Evolutionary conservation across 768 basidiomycete genomes (phyloP), one percentile per base, ranked within the genome.

Genomic region (Naematelia encephala): DNA sequence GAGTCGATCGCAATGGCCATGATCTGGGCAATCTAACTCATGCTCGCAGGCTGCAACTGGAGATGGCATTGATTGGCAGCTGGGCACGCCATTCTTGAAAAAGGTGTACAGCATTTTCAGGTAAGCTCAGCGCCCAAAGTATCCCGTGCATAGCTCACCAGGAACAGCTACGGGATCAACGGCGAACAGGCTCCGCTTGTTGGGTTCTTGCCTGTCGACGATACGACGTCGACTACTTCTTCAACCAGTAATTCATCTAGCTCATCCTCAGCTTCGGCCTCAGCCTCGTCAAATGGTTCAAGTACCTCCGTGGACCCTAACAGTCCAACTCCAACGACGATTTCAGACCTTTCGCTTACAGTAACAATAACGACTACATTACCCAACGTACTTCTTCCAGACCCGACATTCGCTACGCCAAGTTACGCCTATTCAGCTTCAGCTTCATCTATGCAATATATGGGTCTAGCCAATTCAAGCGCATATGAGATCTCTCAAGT

Each of bases 31-130:
- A 43, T 43, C 39, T 47, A 47, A 11, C 46, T 26, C n/a, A 47
- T 19, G 5, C 46, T 22, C 50, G 12, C 27, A 58, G 53, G 55
- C 68, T 19, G 63, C 68, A 1, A 60, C 61, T 3, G 71, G 69
- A 21, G 75, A 76, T 45, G 74, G 74, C 0, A 66, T 74, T 14
- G 70, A 69, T 54, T 76, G 75, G 75, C 73, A 74, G 46, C 61
- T 76, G 13, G 75, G 75, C 1, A 73, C 71, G 21, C 72, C 72
- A 13, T 74, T 76, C 52, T 48, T 76, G 28, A 59, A 64, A 54
- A 67, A 68, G 12, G 64, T 70, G 19, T 73, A 73, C 56, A 69
- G 62, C 22, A 63, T 76, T 26, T 76, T 67, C 64, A 66, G 66
- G 67, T 69, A 39, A 52, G 67, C 56, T 54, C 16, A 12, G 8